Evolutionary conservation across 768 basidiomycete genomes (phyloP), one percentile per base, ranked within the genome.

Genomic region (Termitomyces sp.): DNA sequence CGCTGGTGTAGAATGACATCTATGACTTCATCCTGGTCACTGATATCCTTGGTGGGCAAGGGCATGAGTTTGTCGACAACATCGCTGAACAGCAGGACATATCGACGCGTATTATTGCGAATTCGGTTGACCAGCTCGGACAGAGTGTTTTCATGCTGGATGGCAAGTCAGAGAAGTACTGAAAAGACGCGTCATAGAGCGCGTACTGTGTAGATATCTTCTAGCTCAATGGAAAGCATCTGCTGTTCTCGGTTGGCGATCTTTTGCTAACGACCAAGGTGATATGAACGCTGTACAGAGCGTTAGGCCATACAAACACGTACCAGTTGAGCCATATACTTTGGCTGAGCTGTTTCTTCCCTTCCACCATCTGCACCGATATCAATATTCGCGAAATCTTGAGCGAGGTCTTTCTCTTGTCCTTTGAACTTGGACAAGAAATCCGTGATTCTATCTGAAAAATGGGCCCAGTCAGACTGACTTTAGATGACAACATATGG

Each of bases 1-100:
- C 97, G 83, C 70, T 98, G 97, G 72, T 95, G 94, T 64, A 98
- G 82, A 61, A 99, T 97, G 5, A 98, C 88, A 73, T 99, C 97
- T 45, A 98, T 91, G 53, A 98, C 96, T 73, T 99, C 97, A 63
- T 94, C 91, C 45, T 94, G 85, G 64, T 93, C 88, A 60, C 86
- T 89, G 62, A 98, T 91, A 67, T 97, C 95, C 70, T 88, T 90
- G 9, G 91, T 95, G 12, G 95, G 92, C 42, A 80, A 78, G 15
- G 95, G 96, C 83, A 98, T 87, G 57, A 96, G 81, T 63, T 85
- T 84, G 80, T 99, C 97, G 57, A 98, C 84, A 50, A 91, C 94
- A 69, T 94, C 89, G 66, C 87, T 86, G 78, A 98, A 98, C 25
- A 99, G 80, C 63, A 81, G 81, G 64, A 93, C 83, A 76, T 98